phyloP scores from a whole-genome alignment of 176 grass and related monocot genomes.

The Musa beccarii region DNA sequence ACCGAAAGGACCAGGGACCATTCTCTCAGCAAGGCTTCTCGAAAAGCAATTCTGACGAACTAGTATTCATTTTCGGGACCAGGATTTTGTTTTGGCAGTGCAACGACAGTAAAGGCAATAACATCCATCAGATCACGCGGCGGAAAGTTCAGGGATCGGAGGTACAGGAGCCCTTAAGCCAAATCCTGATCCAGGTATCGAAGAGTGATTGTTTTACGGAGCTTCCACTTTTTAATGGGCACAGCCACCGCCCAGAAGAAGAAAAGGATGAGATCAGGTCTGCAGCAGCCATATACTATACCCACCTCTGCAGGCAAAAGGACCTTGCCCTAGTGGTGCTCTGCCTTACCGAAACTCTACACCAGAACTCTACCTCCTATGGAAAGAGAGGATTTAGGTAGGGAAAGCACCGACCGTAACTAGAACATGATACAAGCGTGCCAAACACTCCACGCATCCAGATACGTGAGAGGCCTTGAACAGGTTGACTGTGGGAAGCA shows the following conservation, averaged over 20 bases:
- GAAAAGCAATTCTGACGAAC: neutral
- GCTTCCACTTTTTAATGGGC: neutral
- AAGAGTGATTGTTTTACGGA: neutral
- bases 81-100: neutral
- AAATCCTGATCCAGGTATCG: neutral
- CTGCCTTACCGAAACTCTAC: neutral
- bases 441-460: constrained; percentile 6
- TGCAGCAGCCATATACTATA: neutral
- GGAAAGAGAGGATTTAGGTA: neutral
- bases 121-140: neutral
- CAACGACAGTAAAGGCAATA: neutral
- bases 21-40: neutral
- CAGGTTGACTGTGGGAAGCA: neutral
- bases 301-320: neutral
- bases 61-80: neutral
- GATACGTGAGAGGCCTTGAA: neutral
- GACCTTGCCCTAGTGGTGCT: neutral
- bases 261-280: neutral
- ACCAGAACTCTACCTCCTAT: neutral
- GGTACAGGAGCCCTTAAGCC: neutral
- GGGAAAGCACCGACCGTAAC: neutral
- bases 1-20: too few species aligned
- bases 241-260: neutral
- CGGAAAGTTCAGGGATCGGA: too few species aligned
- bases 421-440: neutral